Conservation (phyloP, 2,329 filamentous ascomycete species). For the Exophiala xenobiotica region DNA sequence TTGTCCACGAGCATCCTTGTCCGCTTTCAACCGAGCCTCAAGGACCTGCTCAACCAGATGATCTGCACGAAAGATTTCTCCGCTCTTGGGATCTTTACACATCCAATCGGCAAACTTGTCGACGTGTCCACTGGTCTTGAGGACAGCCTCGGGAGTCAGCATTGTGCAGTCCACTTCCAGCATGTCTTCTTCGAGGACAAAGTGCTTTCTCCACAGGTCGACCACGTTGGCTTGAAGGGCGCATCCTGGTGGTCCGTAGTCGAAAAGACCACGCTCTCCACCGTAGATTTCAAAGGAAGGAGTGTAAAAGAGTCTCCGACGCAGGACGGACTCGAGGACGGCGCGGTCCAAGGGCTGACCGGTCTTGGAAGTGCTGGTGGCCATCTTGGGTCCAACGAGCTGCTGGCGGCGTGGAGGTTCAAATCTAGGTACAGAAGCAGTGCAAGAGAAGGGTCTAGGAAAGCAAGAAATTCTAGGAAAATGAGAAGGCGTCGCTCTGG, state of each 20-base stretch:
- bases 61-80: constrained; percentile 93
- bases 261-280: constrained; percentile 83
- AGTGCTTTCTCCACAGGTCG: constrained; percentile 89
- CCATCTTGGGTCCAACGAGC: constrained; percentile 47
- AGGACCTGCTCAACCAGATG: constrained; percentile 95
- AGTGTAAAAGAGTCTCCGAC: constrained; percentile 89
- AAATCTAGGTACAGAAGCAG: constrained; percentile 34
- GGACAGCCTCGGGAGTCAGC: constrained; percentile 85
- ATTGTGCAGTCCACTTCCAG: constrained; percentile 92
- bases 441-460: constrained; percentile 43
- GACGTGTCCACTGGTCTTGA: constrained; percentile 95
- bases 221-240: constrained; percentile 84
- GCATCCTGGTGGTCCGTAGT: constrained; percentile 88
- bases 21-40: constrained; percentile 79
- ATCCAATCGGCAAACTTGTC: constrained; percentile 99
- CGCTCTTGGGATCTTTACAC: constrained; percentile 97
- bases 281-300: constrained; percentile 95
- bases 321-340: constrained; percentile 79
- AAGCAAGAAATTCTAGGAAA: constrained; percentile 33
- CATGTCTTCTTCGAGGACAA: constrained; percentile 91
- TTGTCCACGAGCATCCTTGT: constrained; percentile 88
- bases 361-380: constrained; percentile 73
- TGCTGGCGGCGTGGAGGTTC: neutral
- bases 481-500: constrained; percentile 33
- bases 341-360: constrained; percentile 85